A percentile compares a stretch with the other conserved stretches of the same genome.
Conservation (phyloP, 2,329 filamentous ascomycete genomes). For the Clarireedia sp. region DNA sequence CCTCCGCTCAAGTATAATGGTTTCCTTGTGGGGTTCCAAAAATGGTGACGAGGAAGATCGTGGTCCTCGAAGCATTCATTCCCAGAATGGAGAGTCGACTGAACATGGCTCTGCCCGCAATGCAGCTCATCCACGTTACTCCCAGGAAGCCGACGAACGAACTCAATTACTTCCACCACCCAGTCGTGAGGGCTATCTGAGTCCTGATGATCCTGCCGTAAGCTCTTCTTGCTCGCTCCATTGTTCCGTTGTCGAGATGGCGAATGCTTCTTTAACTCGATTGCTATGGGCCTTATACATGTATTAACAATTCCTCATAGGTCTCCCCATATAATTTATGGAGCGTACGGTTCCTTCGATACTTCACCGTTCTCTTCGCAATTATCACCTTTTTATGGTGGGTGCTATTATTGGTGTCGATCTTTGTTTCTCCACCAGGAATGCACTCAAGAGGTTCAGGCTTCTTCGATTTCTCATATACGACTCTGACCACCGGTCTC, state of each 20-base stretch:
- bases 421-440: conserved; percentile 83
- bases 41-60: conserved; percentile 35
- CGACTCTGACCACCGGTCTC: conserved; percentile 68
- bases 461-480: conserved; percentile 82
- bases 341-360: conserved; percentile 74
- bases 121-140: conserved; percentile 22
- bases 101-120: conserved; percentile 5
- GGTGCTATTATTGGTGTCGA: conserved; percentile 77
- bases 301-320: conserved; percentile 11
- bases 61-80: not conserved
- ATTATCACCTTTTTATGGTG: conserved; percentile 81
- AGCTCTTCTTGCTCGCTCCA: conserved; percentile 24
- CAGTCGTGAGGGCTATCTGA: conserved; percentile 46
- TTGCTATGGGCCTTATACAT: not conserved
- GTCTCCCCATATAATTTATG: conserved; percentile 91
- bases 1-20: conserved; percentile 31
- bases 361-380: conserved; percentile 69
- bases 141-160: conserved; percentile 46
- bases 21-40: conserved; percentile 48
- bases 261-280: not conserved
- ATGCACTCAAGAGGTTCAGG: conserved; percentile 84
- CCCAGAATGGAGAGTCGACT: conserved; percentile 20
- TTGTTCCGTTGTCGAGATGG: no score
- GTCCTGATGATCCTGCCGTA: conserved; percentile 75
- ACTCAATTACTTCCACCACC: conserved; percentile 33